Evolutionary conservation across 2,329 filamentous ascomycete genomes (phyloP), one percentile per base, ranked within the genome.

Genomic region (Colletotrichum phormii): DNA sequence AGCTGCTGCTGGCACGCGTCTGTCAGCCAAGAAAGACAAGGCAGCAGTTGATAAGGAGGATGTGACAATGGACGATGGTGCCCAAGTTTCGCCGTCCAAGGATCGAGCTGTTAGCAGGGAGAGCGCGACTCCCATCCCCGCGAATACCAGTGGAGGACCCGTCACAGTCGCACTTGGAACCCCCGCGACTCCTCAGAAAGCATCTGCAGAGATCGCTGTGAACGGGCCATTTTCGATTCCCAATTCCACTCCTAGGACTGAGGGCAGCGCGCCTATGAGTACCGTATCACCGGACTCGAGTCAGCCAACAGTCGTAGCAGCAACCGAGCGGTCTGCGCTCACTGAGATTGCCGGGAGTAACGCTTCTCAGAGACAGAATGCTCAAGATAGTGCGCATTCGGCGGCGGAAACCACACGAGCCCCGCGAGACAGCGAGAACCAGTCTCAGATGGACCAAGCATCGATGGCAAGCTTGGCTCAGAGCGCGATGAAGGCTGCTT

Each of bases 1-100:
- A 15, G 72, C 69, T 7, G 60, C 64, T n/a, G 72, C 69, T 31
- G 64, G 69, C 24, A 69, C 64, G 22, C 69, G 69, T 22, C 37
- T 46, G 22, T 72, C 72, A 4, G 64, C 72, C 7, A 61, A 42
- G n/a, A 74, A 65, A 31, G 68, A 72, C 3, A 55, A 18, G 62
- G 9, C 49, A 9, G 24, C 37, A 3, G 33, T 18, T 2, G 63
- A 37, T 5, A n/a, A n/a, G 4, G 24, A 64, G 18, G 69, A 74
- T 31, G 54, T 68, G 46, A 33, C 24, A 6, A 58, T 53, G 72
- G n/a, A 29, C 26, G 68, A 74, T 11, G 64, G 37, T n/a, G 6
- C n/a, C 13, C 64, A 55, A 31, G 29, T 46, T 12, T 64, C 67
- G 6, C 60, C 66, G 5, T 46, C 46, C 8, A 72, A 61, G 46